Base-by-base conservation (phyloP, 1,284 basidiomycete species). In the Hymenochaete sp. region DNA sequence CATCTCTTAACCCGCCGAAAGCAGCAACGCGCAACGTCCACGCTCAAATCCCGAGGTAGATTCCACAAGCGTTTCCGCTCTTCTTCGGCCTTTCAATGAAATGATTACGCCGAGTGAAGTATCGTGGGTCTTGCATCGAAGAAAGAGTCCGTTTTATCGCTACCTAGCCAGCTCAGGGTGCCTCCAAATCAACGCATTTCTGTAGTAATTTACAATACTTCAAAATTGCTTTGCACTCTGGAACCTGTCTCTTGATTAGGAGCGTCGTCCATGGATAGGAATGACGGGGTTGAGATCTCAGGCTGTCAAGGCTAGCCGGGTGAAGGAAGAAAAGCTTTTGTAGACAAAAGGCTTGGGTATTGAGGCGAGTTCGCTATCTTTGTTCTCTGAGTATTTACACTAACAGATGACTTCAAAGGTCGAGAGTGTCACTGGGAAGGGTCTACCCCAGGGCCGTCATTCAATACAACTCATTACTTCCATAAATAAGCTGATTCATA, bases 181-280 rank as follows among this genome's bases (percentile, higher is more conserved):
- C 82, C 81, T 3, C 78, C 81, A 1, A 72, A 68, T 3, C 78
- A 82, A 53, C 67, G 60, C 9, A 56, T 66, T 25, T 76, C 82
- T 53, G 55, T 70, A 0, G 60, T 67, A 4, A 75, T 79, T 0
- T 64, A 82, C 2, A 66, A 66, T 21, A 54, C 56, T 83, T 5
- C 61, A 73, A 22, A 71, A 66, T 52, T 80, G 75, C 57, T 64
- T 82, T 6, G 53, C 61, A 0, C 52, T 76, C 0, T 64, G 66
- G 3, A 64, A 67, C n/a, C 62, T 83, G 4, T 70, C 73, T 5
- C 69, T 71, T 3, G 71, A 74, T 43, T 60, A 79, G 4, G 81
- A 85, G 54, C 82, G 79, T 55, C 64, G 77, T 2, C 78, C 79
- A 1, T 82, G 79, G 77, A 75, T 74, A 0, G 70, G 71, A 2